phyloP scores from a whole-genome alignment of 805 yeast genomes.

The Kazachstania viticola region DNA sequence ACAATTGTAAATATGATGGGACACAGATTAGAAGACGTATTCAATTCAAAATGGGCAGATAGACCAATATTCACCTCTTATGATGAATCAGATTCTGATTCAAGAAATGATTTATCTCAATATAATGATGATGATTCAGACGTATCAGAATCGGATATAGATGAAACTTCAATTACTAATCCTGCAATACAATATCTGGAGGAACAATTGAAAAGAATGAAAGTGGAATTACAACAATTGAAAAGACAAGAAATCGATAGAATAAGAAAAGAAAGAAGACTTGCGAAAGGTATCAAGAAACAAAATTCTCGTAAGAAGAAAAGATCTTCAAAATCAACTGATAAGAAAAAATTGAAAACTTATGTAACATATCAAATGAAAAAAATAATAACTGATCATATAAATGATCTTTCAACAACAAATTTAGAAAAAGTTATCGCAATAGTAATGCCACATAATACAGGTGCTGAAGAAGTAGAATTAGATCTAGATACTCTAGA shows the following conservation, averaged over 20 bases:
- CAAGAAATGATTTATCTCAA: conserved; percentile 24
- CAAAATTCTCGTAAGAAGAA: conserved; percentile 13
- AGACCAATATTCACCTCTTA: conserved; percentile 60
- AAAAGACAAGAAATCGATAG: conserved; percentile 66
- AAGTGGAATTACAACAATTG: conserved; percentile 69
- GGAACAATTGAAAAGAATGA: conserved; percentile 77
- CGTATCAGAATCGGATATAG: conserved; percentile 45
- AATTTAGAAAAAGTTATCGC: conserved; percentile 74
- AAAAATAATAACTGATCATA: conserved; percentile 80
- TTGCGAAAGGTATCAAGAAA: conserved; percentile 24
- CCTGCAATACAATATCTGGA: conserved; percentile 88
- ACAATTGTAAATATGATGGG: conserved; percentile 95
- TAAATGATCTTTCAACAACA: conserved; percentile 64
- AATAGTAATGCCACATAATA: conserved; percentile 56
- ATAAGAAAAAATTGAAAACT: conserved; percentile 23
- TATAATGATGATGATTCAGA: conserved; percentile 17
- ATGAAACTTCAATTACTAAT: conserved; percentile 57
- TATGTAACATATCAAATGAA: conserved; percentile 90
- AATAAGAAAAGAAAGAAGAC: conserved; percentile 46
- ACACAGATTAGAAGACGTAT: conserved; percentile 74
- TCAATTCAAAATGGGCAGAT: conserved; percentile 80
- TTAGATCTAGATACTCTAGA: conserved; percentile 90
- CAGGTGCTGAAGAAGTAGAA: conserved; percentile 83
- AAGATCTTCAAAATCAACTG: conserved; percentile 24
- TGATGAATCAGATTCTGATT: conserved; percentile 27